Evolutionary conservation across 1,284 basidiomycete genomes (phyloP).

Genomic region (Trichosporon sp.): DNA sequence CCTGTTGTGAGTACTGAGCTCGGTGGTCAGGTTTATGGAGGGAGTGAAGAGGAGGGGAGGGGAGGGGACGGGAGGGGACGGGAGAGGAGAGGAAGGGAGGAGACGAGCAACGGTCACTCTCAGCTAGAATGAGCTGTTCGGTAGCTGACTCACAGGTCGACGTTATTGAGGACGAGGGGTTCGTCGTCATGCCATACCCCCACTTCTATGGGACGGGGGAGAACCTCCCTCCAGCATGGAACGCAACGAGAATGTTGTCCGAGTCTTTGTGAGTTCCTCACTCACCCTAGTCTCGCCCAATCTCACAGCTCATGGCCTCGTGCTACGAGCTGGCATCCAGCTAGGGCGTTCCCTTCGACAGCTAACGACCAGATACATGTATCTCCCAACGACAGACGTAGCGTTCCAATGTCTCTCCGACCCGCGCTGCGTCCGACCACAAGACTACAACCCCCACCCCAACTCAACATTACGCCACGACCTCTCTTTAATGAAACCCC

Average conservation of each 20-base stretch:
- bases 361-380: not conserved
- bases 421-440: conserved; percentile 37
- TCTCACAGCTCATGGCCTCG: too few relatives aligned
- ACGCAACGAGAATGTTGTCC: not conserved
- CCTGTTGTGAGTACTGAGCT: conserved; percentile 21
- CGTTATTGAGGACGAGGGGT: not conserved
- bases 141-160: too few relatives aligned
- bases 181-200: not conserved
- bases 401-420: conserved; percentile 37
- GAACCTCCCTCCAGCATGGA: not conserved
- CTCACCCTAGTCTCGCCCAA: too few relatives aligned
- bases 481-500: conserved; percentile 22
- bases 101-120: not conserved
- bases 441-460: conserved; percentile 32
- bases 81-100: too few relatives aligned
- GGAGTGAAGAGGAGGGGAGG: too few relatives aligned
- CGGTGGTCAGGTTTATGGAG: too few relatives aligned
- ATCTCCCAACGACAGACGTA: conserved; percentile 18
- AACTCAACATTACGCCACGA: conserved; percentile 21
- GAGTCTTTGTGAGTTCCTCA: not conserved
- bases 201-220: not conserved
- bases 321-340: too few relatives aligned
- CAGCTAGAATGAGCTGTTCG: too few relatives aligned
- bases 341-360: too few relatives aligned
- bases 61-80: too few relatives aligned